Evolutionary conservation across 2,329 filamentous ascomycete genomes (phyloP).

Genomic region (Colletotrichum siamense): DNA sequence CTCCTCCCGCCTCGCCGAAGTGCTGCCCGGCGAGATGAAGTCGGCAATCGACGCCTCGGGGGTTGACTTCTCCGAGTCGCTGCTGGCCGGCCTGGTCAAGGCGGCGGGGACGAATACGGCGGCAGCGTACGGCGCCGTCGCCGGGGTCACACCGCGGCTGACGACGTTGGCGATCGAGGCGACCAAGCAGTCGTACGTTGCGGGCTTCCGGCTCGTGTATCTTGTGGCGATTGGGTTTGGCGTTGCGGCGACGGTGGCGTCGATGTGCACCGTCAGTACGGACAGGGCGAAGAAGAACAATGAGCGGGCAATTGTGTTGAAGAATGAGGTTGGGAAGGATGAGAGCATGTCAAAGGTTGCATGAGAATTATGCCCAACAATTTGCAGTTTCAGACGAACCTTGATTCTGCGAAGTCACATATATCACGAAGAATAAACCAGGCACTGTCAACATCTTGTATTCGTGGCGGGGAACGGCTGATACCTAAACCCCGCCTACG

Average conservation of each 20-base stretch:
- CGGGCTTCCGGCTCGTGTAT: constrained; percentile 39
- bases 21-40: constrained; percentile 25
- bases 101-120: constrained; percentile 35
- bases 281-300: constrained; percentile 36
- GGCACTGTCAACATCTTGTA: not conserved
- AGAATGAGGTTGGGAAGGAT: constrained; percentile 25
- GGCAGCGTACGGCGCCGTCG: constrained; percentile 34
- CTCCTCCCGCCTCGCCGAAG: constrained; percentile 31
- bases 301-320: constrained; percentile 28
- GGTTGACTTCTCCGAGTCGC: constrained; percentile 23
- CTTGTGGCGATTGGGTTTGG: constrained; percentile 41
- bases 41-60: constrained; percentile 25
- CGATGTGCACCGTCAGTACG: constrained; percentile 34
- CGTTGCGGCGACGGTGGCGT: constrained; percentile 32
- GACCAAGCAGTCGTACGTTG: constrained; percentile 35
- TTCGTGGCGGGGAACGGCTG: not conserved
- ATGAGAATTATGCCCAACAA: not conserved
- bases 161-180: constrained; percentile 30
- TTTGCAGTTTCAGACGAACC: not conserved
- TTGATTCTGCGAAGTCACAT: not conserved
- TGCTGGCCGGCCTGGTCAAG: constrained; percentile 27
- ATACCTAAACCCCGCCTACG: not conserved
- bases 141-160: constrained; percentile 30
- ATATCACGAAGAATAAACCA: not conserved
- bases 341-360: not conserved